Conservation (phyloP, 768 basidiomycete species). For the Crepidotus variabilis region DNA sequence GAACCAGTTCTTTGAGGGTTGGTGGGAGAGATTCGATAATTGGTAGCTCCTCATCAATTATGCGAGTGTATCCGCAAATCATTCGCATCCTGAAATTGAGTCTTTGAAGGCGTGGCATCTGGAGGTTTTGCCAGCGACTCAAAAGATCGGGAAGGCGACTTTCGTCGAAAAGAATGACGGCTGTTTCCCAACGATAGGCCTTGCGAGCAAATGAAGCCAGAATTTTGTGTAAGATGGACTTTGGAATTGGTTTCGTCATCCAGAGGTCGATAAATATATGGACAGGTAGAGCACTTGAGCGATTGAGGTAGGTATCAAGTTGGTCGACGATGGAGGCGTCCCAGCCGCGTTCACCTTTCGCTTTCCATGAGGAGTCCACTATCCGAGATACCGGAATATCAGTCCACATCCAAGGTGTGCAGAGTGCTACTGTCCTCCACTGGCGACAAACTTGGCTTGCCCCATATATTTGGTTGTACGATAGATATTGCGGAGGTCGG, state of each 20-base stretch:
- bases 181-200: no score
- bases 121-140: no score
- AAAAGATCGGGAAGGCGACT: no score
- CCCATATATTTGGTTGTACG: background rate
- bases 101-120: no score
- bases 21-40: no score
- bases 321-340: background rate
- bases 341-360: background rate
- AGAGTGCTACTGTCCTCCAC: background rate
- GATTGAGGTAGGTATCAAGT: background rate
- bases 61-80: no score
- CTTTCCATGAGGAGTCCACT: background rate
- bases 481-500: background rate
- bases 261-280: background rate
- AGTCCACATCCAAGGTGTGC: background rate
- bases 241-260: background rate
- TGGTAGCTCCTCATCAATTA: no score
- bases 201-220: no score
- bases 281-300: background rate
- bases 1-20: no score
- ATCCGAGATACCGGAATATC: background rate
- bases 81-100: no score
- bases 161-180: no score
- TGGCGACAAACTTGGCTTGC: background rate
- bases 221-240: no score